Conservation (phyloP, 2,329 filamentous ascomycete genomes). For the Dactylellina drechsleri region DNA sequence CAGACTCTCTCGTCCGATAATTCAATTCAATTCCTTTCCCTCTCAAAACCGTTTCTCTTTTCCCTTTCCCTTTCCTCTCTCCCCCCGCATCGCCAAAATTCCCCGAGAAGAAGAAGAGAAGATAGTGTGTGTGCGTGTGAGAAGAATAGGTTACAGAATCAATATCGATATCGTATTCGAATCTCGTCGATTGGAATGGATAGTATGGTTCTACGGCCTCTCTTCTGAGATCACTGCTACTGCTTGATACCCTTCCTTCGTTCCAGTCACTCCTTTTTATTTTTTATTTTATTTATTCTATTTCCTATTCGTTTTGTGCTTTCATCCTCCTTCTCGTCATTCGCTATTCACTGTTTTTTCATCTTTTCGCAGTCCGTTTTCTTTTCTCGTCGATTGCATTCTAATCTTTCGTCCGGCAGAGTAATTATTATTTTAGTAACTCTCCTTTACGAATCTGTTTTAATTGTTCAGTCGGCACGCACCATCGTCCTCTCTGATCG, state of each 20-base stretch:
- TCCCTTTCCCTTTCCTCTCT: slow-evolving; percentile 9
- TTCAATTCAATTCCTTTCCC: not conserved
- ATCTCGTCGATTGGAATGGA: slow-evolving; percentile 16
- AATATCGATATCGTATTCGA: too few species aligned
- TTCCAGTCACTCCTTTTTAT: slow-evolving; percentile 23
- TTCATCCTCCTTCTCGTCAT: slow-evolving; percentile 17
- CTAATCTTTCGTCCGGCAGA: slow-evolving; percentile 4
- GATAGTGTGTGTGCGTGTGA: slow-evolving; percentile 12
- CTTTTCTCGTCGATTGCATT: not conserved
- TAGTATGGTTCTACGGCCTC: slow-evolving; percentile 18
- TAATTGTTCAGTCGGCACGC: slow-evolving; percentile 3
- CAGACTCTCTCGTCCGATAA: slow-evolving; percentile 21
- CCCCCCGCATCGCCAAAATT: slow-evolving; percentile 41
- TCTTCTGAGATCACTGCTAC: slow-evolving; percentile 10
- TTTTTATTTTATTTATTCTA: slow-evolving; percentile 23
- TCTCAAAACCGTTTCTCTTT: slow-evolving; percentile 7
- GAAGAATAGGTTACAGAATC: slow-evolving; percentile 3
- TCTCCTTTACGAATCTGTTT: too few species aligned
- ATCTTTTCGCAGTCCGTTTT: slow-evolving; percentile 4
- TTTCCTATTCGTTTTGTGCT: slow-evolving; percentile 9
- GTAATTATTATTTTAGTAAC: slow-evolving; percentile 4
- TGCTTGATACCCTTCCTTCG: slow-evolving; percentile 14
- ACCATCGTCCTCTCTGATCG: slow-evolving; percentile 7
- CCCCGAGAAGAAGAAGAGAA: slow-evolving; percentile 28
- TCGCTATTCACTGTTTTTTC: slow-evolving; percentile 9